Evolutionary conservation across 495 filamentous ascomycete genomes (phyloP).

Genomic region (Bathelium albidoporum): DNA sequence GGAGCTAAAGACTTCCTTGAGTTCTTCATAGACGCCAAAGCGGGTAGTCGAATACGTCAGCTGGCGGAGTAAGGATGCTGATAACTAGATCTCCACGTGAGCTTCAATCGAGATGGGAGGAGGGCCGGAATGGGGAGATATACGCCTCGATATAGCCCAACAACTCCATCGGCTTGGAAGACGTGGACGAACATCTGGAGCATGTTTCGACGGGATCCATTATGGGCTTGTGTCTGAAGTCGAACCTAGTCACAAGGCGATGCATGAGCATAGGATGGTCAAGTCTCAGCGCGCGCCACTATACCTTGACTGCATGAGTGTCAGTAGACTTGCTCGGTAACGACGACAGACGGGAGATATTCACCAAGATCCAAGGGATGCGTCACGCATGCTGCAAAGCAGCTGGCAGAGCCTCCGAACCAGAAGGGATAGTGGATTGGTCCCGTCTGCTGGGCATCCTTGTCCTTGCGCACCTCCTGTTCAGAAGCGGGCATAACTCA

Average conservation of each 20-base stretch:
- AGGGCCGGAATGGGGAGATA: constrained; percentile 13
- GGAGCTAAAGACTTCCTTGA: constrained; percentile 60
- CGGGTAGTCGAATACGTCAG: constrained; percentile 81
- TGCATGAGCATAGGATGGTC: constrained; percentile 5
- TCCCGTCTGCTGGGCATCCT: constrained; percentile 20
- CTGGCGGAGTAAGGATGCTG: constrained; percentile 85
- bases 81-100: constrained; percentile 44
- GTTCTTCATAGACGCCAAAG: constrained; percentile 88
- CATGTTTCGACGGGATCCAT: constrained; percentile 49
- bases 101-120: not conserved
- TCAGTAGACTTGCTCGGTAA: constrained; percentile 9
- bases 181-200: constrained; percentile 71
- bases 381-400: constrained; percentile 79
- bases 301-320: constrained; percentile 21
- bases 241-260: constrained; percentile 49
- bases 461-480: constrained; percentile 25
- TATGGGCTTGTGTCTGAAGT: constrained; percentile 56
- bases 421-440: constrained; percentile 54
- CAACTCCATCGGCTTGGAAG: constrained; percentile 52
- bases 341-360: constrained; percentile 17
- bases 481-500: constrained; percentile 24
- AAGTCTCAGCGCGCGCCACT: not conserved
- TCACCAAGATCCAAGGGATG: constrained; percentile 79
- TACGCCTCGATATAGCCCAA: constrained; percentile 73
- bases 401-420: constrained; percentile 89